Conservation (phyloP, 345 rosid species). For the Camelina neglecta region DNA sequence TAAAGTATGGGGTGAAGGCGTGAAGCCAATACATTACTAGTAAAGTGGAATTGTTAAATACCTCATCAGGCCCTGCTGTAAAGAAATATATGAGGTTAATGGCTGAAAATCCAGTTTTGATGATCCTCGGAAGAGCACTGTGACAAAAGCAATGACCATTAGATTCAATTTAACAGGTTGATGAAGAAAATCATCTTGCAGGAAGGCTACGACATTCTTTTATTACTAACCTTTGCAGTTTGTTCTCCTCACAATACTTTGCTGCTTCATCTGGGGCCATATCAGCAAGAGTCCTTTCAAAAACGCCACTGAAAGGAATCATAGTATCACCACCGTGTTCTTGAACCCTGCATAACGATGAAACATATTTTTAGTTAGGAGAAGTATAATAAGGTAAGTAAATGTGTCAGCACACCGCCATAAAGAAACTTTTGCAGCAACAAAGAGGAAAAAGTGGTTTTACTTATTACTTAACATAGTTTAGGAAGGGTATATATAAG, state of each 20-base stretch:
- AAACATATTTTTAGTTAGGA: not conserved
- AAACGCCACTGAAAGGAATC: constrained; percentile 87
- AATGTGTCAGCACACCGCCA: not conserved
- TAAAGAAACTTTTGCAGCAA: constrained; percentile 13
- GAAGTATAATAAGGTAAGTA: not conserved
- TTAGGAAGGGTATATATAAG: constrained; percentile 12
- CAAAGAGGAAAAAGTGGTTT: not conserved
- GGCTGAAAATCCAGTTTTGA: constrained; percentile 95
- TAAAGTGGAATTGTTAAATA: constrained; percentile 38
- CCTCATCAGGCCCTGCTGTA: constrained; percentile 99
- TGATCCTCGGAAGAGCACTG: constrained; percentile 96
- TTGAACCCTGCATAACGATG: constrained; percentile 74
- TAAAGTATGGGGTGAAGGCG: not conserved
- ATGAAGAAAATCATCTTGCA: not conserved
- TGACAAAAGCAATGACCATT: constrained; percentile 26
- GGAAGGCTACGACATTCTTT: constrained; percentile 3
- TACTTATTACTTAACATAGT: constrained; percentile 19
- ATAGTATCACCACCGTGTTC: constrained; percentile 92
- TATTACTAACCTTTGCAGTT: constrained; percentile 82
- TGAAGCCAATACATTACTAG: too few relatives aligned
- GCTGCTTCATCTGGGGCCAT: constrained; percentile 74
- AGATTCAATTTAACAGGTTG: constrained; percentile 6
- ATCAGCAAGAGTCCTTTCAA: constrained; percentile 87
- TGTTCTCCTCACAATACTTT: constrained; percentile 94
- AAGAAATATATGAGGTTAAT: constrained; percentile 97